Evolutionary conservation across 1,284 basidiomycete species (phyloP).

Genomic region (Cutaneotrichosporon cavernicola): DNA sequence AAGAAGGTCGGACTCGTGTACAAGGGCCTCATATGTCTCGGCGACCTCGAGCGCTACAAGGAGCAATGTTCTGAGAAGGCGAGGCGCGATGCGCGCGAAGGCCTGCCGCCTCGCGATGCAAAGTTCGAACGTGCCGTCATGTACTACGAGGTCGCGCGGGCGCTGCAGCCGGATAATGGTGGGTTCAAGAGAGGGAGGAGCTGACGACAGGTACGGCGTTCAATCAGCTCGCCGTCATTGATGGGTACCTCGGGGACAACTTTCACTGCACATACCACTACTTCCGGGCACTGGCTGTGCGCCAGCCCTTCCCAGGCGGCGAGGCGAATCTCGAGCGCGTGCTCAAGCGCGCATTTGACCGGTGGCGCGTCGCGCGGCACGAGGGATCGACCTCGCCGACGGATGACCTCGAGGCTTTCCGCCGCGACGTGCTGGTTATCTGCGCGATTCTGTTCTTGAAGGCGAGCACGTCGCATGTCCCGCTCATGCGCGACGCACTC

Average conservation of each 20-base stretch:
- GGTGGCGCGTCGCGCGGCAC: constrained; percentile 43
- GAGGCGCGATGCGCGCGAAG: constrained; percentile 32
- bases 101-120: constrained; percentile 11
- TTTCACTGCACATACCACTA: constrained; percentile 81
- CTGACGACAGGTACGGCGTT: constrained; percentile 72
- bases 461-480: constrained; percentile 33
- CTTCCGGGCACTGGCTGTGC: constrained; percentile 85
- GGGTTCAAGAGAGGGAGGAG: constrained; percentile 32
- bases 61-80: constrained; percentile 65
- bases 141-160: constrained; percentile 79
- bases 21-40: constrained; percentile 86
- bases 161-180: constrained; percentile 70
- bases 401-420: constrained; percentile 62
- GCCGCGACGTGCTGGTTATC: constrained; percentile 68
- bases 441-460: constrained; percentile 52
- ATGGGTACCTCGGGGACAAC: constrained; percentile 77
- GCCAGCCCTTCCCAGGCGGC: constrained; percentile 81
- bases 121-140: constrained; percentile 68
- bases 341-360: constrained; percentile 65
- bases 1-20: constrained; percentile 69
- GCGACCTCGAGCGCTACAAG: constrained; percentile 89
- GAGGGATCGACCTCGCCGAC: constrained; percentile 28
- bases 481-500: constrained; percentile 24
- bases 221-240: constrained; percentile 91
- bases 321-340: constrained; percentile 77